Base-by-base conservation (phyloP, 352 stramenopile genomes). In the Phytopythium ostracodes region DNA sequence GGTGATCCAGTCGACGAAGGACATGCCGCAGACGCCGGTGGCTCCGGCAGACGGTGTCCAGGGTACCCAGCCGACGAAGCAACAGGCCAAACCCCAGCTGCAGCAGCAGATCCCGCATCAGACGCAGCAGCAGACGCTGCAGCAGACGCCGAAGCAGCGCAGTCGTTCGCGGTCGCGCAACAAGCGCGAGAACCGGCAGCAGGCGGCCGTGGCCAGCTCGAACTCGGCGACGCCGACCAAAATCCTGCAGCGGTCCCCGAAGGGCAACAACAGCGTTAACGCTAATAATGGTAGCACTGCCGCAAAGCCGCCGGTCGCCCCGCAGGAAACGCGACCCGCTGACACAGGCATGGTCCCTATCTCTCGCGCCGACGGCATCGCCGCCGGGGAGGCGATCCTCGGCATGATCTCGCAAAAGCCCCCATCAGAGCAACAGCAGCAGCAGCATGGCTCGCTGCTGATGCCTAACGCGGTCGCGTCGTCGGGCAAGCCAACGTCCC, bases 341-440 rank as follows among this genome's bases (percentile, higher is more conserved):
- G 75, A 58, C 57, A 60, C 49, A 29, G 75, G 71, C 24, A 88
- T 88, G 75, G 67, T 86, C 31, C 75, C 81, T 15, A 89, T 93
- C 50, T 92, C 81, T 8, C 84, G 83, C 52, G 84, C 81, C 36
- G 84, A 95, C 65, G 87, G 87, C 47, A 91, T 92, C 50, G 81
- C 82, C 22, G 87, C 87, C 6, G 87, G 86, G 36, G 84, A 92
- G 51, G 77, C 83, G 35, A 95, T 95, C 61, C 75, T 95, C 53
- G 84, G 81, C 22, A 93, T 95, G 84, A 86, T 95, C 56, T 77
- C 79, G 42, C 74, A 87, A 52, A 79, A 72, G 53, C 53, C 53
- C n/a, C 18, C 35, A 12, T 18, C 53, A 6, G 53, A 60, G 62
- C 52, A 60, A 20, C 54, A 59, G 58, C 56, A 58, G 42, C 60